Base-by-base conservation (phyloP, 2,329 filamentous ascomycete genomes). In the Xenosphaeropsis pyriputrescens region DNA sequence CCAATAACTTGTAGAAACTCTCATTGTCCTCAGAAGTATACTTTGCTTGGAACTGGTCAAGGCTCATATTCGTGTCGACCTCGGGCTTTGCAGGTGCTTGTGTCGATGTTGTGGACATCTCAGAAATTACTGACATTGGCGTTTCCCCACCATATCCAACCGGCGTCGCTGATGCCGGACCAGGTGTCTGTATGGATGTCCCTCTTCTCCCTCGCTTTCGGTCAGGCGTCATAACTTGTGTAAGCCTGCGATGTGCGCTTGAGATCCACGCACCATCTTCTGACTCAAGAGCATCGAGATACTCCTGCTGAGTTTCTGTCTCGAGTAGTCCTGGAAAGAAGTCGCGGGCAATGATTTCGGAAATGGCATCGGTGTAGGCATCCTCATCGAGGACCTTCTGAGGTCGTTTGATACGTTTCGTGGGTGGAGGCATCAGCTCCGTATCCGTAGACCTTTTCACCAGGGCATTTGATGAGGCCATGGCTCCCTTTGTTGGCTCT, bases 1-100 rank as follows among this genome's bases (percentile, higher is more conserved):
- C 91, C 18, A 96, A 65, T 2, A 98, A 67, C 49, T 79, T 81
- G 58, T 94, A 93, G 63, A 98, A 96, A 49, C 84, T 93, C 55
- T 95, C 91, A 53, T 96, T 96, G 56, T 98, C 91, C 58, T 98
- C 91, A 52, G 85, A 94, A 1, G 89, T 98, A 60, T 95, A 96
- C 47, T 84, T 89, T 3, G 82, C 72, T 54, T 98, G 91, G 51
- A 95, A 98, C 1, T 79, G 74, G 38, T 79, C 75, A 2, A 98
- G 68, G 42, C 80, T 86, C 65, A 96, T 75, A 48, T 79, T 79
- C 32, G 79, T 75, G 54, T 93, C 79, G 14, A 85, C 65, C 22
- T 67, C 59, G 41, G 63, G 62, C 38, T 60, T 63, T 36, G 60
- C 56, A 14, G 56, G 53, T 13, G 55, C 51, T 16, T 53, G 49